Percentiles rank a stretch among this genome's conserved stretches.
Conservation (phyloP, 257 asterid genomes). For the Thymus mandschuricus region DNA sequence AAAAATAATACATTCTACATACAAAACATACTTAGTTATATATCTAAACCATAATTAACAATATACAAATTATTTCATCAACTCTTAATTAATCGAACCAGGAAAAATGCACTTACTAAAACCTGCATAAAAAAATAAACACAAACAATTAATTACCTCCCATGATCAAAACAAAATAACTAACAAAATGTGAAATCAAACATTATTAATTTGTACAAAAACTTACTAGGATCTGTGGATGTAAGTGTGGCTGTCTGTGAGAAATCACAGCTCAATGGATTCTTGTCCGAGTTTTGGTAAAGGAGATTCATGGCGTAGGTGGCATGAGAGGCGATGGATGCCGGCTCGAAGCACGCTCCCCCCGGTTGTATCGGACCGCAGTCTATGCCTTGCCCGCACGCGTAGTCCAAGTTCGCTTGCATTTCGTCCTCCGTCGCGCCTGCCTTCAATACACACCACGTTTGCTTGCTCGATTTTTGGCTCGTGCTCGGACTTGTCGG, state of each 20-base stretch:
- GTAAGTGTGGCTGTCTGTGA: slow-evolving; percentile 53
- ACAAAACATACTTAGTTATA: background rate
- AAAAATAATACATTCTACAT: too few species aligned
- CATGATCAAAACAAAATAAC: background rate
- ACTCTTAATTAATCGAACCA: slow-evolving; percentile 38
- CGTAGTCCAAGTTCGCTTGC: slow-evolving; percentile 64
- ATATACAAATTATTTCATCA: slow-evolving; percentile 1
- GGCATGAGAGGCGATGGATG: slow-evolving; percentile 54
- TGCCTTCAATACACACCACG: slow-evolving; percentile 58
- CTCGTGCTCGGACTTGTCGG: slow-evolving; percentile 26
- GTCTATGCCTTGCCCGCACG: slow-evolving; percentile 57
- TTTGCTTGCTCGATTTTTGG: slow-evolving; percentile 31
- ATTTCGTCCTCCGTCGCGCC: slow-evolving; percentile 44
- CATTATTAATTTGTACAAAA: background rate
- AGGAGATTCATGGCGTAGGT: slow-evolving; percentile 67
- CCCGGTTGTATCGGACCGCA: slow-evolving; percentile 67
- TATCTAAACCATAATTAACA: background rate
- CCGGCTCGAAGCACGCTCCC: slow-evolving; percentile 71
- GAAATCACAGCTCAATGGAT: slow-evolving; percentile 54
- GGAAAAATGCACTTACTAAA: slow-evolving; percentile 54
- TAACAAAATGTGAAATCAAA: background rate
- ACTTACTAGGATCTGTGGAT: slow-evolving; percentile 56
- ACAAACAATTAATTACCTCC: background rate
- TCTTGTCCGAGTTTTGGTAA: slow-evolving; percentile 42
- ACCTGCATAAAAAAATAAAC: slow-evolving; percentile 38